A percentile compares a stretch with the other conserved stretches of the same genome.
Conservation (phyloP, 2,329 filamentous ascomycete genomes). For the Ceratocystiopsis sp. region DNA sequence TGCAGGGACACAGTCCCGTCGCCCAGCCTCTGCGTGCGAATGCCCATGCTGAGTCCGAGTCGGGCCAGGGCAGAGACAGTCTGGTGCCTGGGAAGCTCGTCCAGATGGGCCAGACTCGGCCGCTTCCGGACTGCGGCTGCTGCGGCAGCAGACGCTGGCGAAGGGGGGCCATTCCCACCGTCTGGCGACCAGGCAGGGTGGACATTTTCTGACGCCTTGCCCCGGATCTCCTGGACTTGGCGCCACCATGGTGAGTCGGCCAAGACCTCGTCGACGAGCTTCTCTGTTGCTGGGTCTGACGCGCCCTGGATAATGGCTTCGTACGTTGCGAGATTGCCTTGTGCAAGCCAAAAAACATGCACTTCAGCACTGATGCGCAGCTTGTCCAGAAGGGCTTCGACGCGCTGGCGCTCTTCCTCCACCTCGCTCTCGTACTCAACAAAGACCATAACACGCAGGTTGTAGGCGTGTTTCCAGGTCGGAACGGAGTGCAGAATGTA, state of each 20-base stretch:
- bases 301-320: slow-evolving; percentile 63
- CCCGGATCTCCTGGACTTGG: slow-evolving; percentile 44
- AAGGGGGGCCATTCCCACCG: background rate
- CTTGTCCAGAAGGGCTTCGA: slow-evolving; percentile 61
- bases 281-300: slow-evolving; percentile 35
- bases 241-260: slow-evolving; percentile 70
- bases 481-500: slow-evolving; percentile 71
- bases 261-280: slow-evolving; percentile 47
- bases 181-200: too few relatives aligned
- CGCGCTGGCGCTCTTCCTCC: slow-evolving; percentile 55
- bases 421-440: slow-evolving; percentile 80
- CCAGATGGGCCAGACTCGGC: slow-evolving; percentile 39
- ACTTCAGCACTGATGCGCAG: slow-evolving; percentile 67
- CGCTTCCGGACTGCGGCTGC: slow-evolving; percentile 14
- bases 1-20: slow-evolving; percentile 27
- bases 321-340: slow-evolving; percentile 54
- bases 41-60: slow-evolving; percentile 51
- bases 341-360: slow-evolving; percentile 66
- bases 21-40: slow-evolving; percentile 57
- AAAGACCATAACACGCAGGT: slow-evolving; percentile 64
- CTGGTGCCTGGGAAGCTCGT: slow-evolving; percentile 43
- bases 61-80: slow-evolving; percentile 33
- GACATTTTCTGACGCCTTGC: slow-evolving; percentile 8
- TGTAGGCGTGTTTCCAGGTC: slow-evolving; percentile 59
- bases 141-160: background rate